Base-by-base conservation (phyloP, 139 green algal genomes). In the Deuterostichococcus epilithicus region DNA sequence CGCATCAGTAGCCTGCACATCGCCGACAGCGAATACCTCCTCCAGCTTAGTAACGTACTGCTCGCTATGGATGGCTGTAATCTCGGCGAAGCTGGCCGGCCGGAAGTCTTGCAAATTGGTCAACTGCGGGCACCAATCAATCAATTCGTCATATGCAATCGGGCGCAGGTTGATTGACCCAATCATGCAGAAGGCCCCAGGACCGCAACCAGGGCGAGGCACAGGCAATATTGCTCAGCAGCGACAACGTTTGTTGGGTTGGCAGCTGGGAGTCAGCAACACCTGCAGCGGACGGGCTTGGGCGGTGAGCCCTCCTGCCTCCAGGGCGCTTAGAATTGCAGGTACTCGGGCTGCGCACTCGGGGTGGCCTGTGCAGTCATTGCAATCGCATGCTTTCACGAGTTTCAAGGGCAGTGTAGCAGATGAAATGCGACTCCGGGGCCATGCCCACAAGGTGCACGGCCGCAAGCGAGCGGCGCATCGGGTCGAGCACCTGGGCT, bases 301-400 rank as follows among this genome's bases (percentile, higher is more conserved):
- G 18, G 58, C 58, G 8, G 80, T 81, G 3, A 91, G 76, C 22
- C 76, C 36, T 1, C 30, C n/a, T 0, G 36, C 20, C 0, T 85
- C 59, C 3, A 93, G 75, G 0, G 82, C 84, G 22, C 74, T 38
- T 1, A 87, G 10, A 28, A 93, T 89, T n/a, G 90, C 87, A 2
- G 78, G 74, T 0, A 90, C 68, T 0, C 90, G 78, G 4, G 77
- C 86, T 25, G 82, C 75, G 20, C 79, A 88, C 77, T 94, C 90
- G 0, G 87, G 76, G 63, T 94, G 90, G 20, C 83, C 83, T 26
- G 74, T 75, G 33, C 66, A 76, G 52, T 86, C 78, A 70, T 88
- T 83, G 8, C 38, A 33, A 13, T 70, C 39, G 18, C 76, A 72
- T 5, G 59, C 72, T 8, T 67, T 35, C 15, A 52, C 74, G 3